Conservation (phyloP, 1,284 basidiomycete species). For the Porodaedalea pini region DNA sequence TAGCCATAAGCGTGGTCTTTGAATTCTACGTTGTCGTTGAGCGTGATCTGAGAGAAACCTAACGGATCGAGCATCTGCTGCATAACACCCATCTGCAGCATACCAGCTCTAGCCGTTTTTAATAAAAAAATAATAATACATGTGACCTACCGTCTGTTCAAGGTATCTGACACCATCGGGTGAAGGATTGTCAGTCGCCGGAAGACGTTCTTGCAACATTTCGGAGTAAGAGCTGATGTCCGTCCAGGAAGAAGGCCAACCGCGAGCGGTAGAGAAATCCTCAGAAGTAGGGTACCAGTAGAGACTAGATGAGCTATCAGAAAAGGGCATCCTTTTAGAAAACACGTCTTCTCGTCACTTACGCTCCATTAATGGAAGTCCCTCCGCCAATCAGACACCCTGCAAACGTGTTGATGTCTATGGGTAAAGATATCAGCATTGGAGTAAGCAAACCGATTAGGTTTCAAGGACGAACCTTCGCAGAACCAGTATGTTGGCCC, state of each 20-base stretch:
- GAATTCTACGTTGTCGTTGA: conserved; percentile 51
- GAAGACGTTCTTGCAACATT: conserved; percentile 48
- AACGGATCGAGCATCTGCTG: conserved; percentile 41
- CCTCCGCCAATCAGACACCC: conserved; percentile 63
- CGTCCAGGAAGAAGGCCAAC: conserved; percentile 55
- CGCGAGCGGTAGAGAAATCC: conserved; percentile 49
- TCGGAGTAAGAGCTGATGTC: conserved; percentile 49
- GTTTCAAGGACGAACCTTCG: conserved; percentile 37
- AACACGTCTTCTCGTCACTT: conserved; percentile 28
- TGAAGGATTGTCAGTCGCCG: conserved; percentile 55
- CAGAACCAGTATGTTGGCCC: conserved; percentile 60
- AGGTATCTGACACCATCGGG: conserved; percentile 61
- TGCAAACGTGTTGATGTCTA: conserved; percentile 57
- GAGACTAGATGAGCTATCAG: conserved; percentile 34
- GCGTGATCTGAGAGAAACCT: conserved; percentile 49
- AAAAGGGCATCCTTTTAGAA: conserved; percentile 15
- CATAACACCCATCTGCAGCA: conserved; percentile 38
- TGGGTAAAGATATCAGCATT: too few relatives aligned
- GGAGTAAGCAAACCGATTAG: neutral
- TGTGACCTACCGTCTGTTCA: conserved; percentile 35
- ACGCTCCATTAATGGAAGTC: conserved; percentile 62
- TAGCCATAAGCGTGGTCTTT: conserved; percentile 64
- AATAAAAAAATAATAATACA: too few relatives aligned
- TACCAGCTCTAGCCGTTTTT: too few relatives aligned
- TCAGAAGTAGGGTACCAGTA: conserved; percentile 53